Base-by-base conservation (phyloP, 371 early-diverging fungal species). In the Coemansia sp. region DNA sequence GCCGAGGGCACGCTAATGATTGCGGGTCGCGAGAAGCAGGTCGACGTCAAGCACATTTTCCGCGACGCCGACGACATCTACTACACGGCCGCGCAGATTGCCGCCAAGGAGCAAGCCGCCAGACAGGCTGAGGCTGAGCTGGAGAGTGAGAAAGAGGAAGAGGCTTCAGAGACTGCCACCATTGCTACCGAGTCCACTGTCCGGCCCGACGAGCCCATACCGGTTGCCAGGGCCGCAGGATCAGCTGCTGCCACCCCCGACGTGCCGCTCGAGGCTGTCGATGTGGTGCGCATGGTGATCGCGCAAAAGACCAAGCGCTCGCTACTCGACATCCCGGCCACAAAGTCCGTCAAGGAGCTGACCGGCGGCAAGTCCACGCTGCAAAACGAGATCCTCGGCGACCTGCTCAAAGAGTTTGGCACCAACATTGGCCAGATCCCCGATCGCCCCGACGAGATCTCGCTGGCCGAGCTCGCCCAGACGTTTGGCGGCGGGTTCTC, bases 301-400 rank as follows among this genome's bases (percentile, higher is more conserved):
- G 93, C 95, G 33, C 93, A 94, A 67, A 97, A 96, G 81, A 84
- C 94, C 58, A 94, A 94, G 84, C 92, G 93, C 77, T 76, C 90
- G 4, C 71, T 91, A 7, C 81, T 80, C 26, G 92, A 94, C 52
- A 80, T 96, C 33, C 84, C 91, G 12, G 76, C 86, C 40, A 76
- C 82, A 64, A 91, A 91, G 81, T 85, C 91, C 35, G 90, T 97
- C 79, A 94, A 93, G 82, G 97, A 96, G 59, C 85, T 97, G 53
- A 93, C 93, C 30, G 94, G 94, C 53, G 97, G 97, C 69, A 95
- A 95, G 80, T 92, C 92, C 7, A 97, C 97, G 31, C 85, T 97
- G 59, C 97, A 95, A 76, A 97, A 96, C 80, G 97, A 97, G 79
- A 95, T 97, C 55, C 83, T 97, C 39, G 97, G 95, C 81, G 96